Base-by-base conservation (phyloP, 495 filamentous ascomycete species). In the Xylaria bambusicola region DNA sequence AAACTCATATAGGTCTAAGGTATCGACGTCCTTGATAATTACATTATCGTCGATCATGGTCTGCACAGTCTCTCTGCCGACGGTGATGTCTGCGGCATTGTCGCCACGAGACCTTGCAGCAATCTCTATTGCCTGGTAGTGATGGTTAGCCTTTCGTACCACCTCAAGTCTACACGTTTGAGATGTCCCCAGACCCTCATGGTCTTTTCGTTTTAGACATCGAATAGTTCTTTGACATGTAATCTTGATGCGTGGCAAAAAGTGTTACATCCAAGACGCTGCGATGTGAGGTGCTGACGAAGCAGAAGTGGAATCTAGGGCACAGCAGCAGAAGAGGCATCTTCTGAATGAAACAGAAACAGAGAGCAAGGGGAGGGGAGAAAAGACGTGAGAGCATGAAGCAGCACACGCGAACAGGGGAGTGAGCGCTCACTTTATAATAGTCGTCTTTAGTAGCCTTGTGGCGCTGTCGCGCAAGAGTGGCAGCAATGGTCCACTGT, bases 61-160 rank as follows among this genome's bases (percentile, higher is more conserved):
- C 49, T 77, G 71, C 17, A 81, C 62, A 10, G 67, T 63, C 1
- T 68, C 63, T 29, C 73, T 68, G 5, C 69, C 70, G 12, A 63
- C 65, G 29, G 60, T 68, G 20, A 68, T 69, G 27, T 76, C 73
- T 3, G 60, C 47, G 7, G 73, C 61, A 58, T 72, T 73, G 51
- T 80, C 77, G 1, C 72, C 54, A 58, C 76, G 75, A 18, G 76
- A 74, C 65, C 76, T 73, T 33, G 78, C 76, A 27, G 69, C 73
- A 41, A 76, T 58, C 56, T 75, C 78, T 36, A 81, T 62, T n/a
- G 70, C 72, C 78, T 81, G 41, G 2, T 13, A 53, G 21, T 33
- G 6, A 63, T 10, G 15, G 36, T 70, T 50, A 60, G 65, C 20
- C 21, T 49, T 23, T 44, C 3, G 27, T 26, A 15, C 6, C 18